phyloP scores from a whole-genome alignment of 768 basidiomycete species.

The Asterophora parasitica region DNA sequence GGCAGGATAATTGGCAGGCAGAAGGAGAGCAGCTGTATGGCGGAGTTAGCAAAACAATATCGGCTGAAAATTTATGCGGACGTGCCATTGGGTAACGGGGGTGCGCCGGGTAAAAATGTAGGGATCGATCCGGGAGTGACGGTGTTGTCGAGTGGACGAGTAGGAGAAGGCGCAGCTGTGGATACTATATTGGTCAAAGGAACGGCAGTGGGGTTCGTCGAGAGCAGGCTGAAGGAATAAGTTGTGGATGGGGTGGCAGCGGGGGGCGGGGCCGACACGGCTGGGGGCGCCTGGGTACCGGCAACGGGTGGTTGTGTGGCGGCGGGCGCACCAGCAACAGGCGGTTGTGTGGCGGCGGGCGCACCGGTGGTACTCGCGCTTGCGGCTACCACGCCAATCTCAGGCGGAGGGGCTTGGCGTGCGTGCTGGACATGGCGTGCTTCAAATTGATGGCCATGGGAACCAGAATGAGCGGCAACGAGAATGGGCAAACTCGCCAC shows the following conservation, averaged over 20 bases:
- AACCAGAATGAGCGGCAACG: slow-evolving; percentile 32
- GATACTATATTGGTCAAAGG: slow-evolving; percentile 48
- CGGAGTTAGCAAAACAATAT: background rate
- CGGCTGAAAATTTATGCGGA: slow-evolving; percentile 8
- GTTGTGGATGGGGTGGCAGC: slow-evolving; percentile 23
- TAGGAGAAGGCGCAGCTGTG: slow-evolving; percentile 36
- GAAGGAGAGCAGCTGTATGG: slow-evolving; percentile 35
- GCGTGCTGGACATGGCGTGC: slow-evolving; percentile 20
- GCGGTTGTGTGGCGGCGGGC: too few species aligned
- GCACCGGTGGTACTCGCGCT: background rate
- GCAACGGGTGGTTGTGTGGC: background rate
- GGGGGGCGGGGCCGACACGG: slow-evolving; percentile 14
- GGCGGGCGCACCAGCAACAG: background rate
- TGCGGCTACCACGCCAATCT: too few species aligned
- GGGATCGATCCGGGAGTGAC: slow-evolving; percentile 47
- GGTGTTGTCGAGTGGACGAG: slow-evolving; percentile 42
- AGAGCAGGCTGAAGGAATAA: slow-evolving; percentile 38
- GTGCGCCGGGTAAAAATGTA: slow-evolving; percentile 49
- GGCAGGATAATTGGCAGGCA: slow-evolving; percentile 56
- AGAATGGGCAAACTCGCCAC: slow-evolving; percentile 35
- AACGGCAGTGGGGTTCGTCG: slow-evolving; percentile 58
- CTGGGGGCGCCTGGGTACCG: slow-evolving; percentile 7
- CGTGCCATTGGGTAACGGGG: slow-evolving; percentile 52
- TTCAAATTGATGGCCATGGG: slow-evolving; percentile 6
- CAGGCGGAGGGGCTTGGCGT: slow-evolving; percentile 13